Conservation (phyloP, 1,139 yeast genomes). For the Candida tropicalis region DNA sequence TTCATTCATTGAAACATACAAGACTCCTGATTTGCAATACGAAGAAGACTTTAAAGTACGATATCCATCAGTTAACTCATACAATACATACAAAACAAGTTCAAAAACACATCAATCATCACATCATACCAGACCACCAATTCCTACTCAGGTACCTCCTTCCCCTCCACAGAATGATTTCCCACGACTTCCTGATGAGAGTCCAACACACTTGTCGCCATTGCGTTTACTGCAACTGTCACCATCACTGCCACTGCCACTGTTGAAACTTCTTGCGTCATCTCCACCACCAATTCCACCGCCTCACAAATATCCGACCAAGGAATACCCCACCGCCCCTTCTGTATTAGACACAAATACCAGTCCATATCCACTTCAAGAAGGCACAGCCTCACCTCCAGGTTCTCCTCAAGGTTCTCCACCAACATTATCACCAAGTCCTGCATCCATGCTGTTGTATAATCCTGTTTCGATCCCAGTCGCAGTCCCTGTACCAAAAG, state of each 20-base stretch:
- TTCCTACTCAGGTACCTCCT: constrained; percentile 10
- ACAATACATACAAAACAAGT: background rate
- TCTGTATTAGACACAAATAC: background rate
- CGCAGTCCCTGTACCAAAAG: background rate
- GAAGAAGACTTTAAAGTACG: constrained; percentile 8
- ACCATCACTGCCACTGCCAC: background rate
- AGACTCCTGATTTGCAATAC: constrained; percentile 5
- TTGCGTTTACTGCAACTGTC: background rate
- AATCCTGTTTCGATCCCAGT: too few relatives aligned
- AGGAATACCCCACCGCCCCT: background rate
- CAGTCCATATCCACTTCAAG: constrained; percentile 5
- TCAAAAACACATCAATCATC: background rate
- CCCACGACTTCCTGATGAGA: constrained; percentile 3
- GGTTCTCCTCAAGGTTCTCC: background rate
- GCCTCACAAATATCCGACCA: constrained; percentile 1
- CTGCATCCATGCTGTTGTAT: background rate
- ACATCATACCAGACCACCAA: constrained; percentile 10
- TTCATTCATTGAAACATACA: constrained; percentile 5
- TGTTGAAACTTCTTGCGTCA: too few relatives aligned
- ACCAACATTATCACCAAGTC: background rate
- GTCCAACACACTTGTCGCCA: background rate
- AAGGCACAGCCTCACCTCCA: background rate
- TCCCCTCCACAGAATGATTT: constrained; percentile 8
- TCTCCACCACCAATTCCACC: constrained; percentile 11
- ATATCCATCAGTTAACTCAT: constrained; percentile 5